Evolutionary conservation across 805 yeast species (phyloP), one percentile per base, ranked within the genome.

Genomic region (Candida sakaeoensis): DNA sequence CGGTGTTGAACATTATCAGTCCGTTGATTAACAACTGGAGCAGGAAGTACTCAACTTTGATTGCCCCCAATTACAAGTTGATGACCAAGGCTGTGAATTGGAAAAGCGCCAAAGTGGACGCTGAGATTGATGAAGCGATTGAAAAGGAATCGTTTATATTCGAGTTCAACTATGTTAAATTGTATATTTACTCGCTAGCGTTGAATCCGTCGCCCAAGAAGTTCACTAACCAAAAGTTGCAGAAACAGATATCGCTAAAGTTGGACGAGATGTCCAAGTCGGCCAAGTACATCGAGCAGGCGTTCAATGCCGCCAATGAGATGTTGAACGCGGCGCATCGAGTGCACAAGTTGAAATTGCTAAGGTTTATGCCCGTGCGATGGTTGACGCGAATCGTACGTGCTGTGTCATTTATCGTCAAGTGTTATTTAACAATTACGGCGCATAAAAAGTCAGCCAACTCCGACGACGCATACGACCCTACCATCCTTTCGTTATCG

Each of bases 341-440:
- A 28, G 79, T 88, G 5, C 86, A 82, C 51, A 70, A 70, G 45
- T 61, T 83, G 43, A 77, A 74, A 43, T 63, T 82, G 68, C 63
- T 88, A 39, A 70, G 79, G 42, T 83, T 73, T 54, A 87, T 89
- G 81, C 96, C 98, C 1, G 89, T 88, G n/a, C 68, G 96, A 46
- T 89, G 96, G 95, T 80, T 85, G 5, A 83, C 86, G 0, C 71
- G 95, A 38, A 79, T 88, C 19, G 89, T 90, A 15, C 78, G 91
- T 50, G 86, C 96, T 0, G 88, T 88, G 9, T 93, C 96, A 2
- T 90, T 89, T 56, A 74, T 91, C 39, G 93, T 91, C 10, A 91
- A 90, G 60, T 85, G 95, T 53, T 80, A 86, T 53, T 57, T 83
- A 47, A 82, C 87, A 0, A 64, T 84, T 21, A 77, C 85, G 0